Evolutionary conservation across 441 rosid genomes (phyloP).

Genomic region (Omphalea diandra): DNA sequence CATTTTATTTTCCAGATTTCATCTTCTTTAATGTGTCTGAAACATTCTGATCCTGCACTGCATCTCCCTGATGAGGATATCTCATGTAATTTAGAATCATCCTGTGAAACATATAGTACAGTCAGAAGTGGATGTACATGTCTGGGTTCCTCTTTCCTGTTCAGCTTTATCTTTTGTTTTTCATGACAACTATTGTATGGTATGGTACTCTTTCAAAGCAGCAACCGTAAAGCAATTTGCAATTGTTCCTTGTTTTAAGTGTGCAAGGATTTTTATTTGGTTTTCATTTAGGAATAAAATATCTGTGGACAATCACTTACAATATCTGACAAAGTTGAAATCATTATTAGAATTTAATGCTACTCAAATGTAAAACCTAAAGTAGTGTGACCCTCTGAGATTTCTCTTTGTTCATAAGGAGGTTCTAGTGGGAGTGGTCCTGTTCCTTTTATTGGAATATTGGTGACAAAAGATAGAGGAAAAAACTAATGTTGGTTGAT

Average conservation of each 20-base stretch:
- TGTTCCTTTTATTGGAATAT: no score
- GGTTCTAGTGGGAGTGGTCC: neutral
- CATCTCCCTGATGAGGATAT: constrained; percentile 34
- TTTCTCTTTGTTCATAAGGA: neutral
- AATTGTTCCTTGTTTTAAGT: neutral
- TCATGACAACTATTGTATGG: neutral
- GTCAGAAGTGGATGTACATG: constrained; percentile 45
- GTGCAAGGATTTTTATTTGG: neutral
- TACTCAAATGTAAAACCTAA: neutral
- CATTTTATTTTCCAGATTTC: constrained; percentile 23
- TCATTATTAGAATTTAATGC: neutral
- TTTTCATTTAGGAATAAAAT: neutral
- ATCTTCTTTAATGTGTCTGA: constrained; percentile 22
- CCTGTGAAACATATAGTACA: constrained; percentile 41
- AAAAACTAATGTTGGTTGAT: no score
- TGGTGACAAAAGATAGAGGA: no score
- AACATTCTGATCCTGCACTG: constrained; percentile 25
- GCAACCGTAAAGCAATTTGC: neutral
- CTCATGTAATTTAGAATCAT: constrained; percentile 34
- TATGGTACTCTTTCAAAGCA: neutral
- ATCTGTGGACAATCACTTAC: neutral
- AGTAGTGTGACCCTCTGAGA: neutral
- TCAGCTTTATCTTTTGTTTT: constrained; percentile 5
- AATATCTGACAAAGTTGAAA: neutral
- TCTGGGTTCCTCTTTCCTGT: neutral